Evolutionary conservation across 305 asterid genomes (phyloP), one percentile per base, ranked within the genome.

Genomic region (Solanum hybrid): DNA sequence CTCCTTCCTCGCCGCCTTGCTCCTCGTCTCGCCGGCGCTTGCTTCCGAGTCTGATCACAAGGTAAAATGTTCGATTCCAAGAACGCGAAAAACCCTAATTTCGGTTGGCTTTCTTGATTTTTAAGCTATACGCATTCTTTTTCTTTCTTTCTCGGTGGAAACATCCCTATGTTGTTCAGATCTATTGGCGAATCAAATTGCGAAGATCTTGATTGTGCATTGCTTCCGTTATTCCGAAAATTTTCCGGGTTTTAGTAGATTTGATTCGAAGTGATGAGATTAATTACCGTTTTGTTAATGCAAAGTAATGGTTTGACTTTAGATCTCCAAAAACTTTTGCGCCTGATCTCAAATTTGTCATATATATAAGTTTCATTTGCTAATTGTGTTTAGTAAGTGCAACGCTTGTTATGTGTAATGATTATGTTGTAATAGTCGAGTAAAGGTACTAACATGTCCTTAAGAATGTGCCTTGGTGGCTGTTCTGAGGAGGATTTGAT

Each of bases 11-110:
- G 88, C 93, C 84, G 91, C 90, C 35, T 24, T 92, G 66, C 71
- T 90, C 86, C 6, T 93, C 78, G 77, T 90, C 85, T 91, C 95
- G 91, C 94, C 92, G 88, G 94, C 89, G 88, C 89, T 91, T 73
- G 94, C 95, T 79, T 91, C 95, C 86, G 96, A 94, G 89, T 92
- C 92, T 35, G 96, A 94, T 94, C 95, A 94, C 88, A 93, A 91
- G 96, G 96, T 94, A 36, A 88, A 87, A 34, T 37, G 12, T n/a
- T 22, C 72, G 29, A 35, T 88, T 9, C 40, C 29, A 77, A 64
- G 4, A 31, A 81, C 19, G 40, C 64, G 10, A 51, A 88, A 90
- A 91, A 88, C 94, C 94, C 93, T 92, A 90, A 78, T 37, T 88
- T 40, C 75, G 80, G 90, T 89, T 88, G 88, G 17, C 32, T 27